Conservation (phyloP, 225 moss, liverwort and hornwort species). For the Neckera pumila region DNA sequence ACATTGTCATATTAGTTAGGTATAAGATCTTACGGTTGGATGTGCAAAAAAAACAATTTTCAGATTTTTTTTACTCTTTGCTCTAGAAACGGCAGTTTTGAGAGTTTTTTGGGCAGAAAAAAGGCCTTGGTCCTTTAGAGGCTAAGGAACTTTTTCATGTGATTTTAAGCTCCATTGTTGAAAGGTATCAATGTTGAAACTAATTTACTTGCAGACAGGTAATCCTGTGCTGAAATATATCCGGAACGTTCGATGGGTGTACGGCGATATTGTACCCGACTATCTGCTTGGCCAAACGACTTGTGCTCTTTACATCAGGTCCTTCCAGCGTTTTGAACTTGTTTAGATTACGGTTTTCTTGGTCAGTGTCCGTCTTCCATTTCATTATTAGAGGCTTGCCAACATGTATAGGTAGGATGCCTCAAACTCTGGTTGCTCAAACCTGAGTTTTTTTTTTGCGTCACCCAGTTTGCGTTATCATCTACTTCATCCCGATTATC, state of each 20-base stretch:
- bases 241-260: slow-evolving; percentile 87
- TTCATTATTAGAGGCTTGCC: neutral
- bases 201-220: slow-evolving; percentile 57
- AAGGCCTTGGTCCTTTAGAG: no score
- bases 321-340: neutral
- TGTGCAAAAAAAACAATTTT: no score
- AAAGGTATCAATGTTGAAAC: neutral
- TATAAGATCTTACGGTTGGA: no score
- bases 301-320: slow-evolving; percentile 98
- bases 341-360: neutral
- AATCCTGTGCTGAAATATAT: slow-evolving; percentile 91
- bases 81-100: no score
- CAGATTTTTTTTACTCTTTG: no score
- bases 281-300: slow-evolving; percentile 83
- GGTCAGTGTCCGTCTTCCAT: neutral
- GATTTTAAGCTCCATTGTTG: neutral
- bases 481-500: slow-evolving; percentile 95
- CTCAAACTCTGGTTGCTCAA: neutral
- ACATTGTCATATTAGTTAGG: no score
- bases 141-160: neutral
- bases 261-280: slow-evolving; percentile 83
- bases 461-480: slow-evolving; percentile 81
- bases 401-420: neutral
- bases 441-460: neutral
- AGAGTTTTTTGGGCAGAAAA: no score